Evolutionary conservation across 768 basidiomycete genomes (phyloP), one percentile per base, ranked within the genome.

Genomic region (Naganishia randhawae): DNA sequence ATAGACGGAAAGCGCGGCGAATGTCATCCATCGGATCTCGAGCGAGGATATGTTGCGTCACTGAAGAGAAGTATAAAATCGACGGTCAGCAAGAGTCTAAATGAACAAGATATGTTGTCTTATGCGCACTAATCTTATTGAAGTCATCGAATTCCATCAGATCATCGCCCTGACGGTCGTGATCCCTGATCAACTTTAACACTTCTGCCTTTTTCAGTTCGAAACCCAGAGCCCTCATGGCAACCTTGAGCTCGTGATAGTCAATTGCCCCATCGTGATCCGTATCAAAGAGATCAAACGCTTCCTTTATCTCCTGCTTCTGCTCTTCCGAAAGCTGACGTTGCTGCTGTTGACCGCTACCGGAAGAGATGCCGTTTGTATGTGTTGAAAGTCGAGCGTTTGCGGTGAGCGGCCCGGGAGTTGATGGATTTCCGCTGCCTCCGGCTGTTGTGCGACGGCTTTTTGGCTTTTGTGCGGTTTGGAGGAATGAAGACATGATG

Each of bases 171-270:
- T 86, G 86, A 82, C 90, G 90, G 80, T 93, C 91, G 72, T 93
- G 87, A 76, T 97, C 95, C 32, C 92, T 83, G 63, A 99, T 83
- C 32, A 97, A 84, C 80, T 97, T 98, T 73, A 99, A 82, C 50
- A 99, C 94, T 80, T 99, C 96, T 0, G 92, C 92, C 82, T 98
- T 99, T 84, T 98, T 98, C 82, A 96, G 79, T 79, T 98, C 96
- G 78, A 98, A 98, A 1, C 96, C 96, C 68, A 99, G 82, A 1
- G 96, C 96, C 51, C 96, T 86, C 91, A 99, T 94, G 62, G 95
- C 93, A 75, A 99, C 96, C 81, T 98, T 99, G 75, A 98, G 85
- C 78, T 99, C 96, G 82, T 99, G 96, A 81, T 98, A 98, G 82
- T 97, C 96, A 66, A 98, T 84, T 62, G 85, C 87, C 37, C 91